These are phyloP conservation scores for Rhododendron griersonianum DNA, from an alignment of 148 eudicot species.

Conservation along the genomic window DNA sequence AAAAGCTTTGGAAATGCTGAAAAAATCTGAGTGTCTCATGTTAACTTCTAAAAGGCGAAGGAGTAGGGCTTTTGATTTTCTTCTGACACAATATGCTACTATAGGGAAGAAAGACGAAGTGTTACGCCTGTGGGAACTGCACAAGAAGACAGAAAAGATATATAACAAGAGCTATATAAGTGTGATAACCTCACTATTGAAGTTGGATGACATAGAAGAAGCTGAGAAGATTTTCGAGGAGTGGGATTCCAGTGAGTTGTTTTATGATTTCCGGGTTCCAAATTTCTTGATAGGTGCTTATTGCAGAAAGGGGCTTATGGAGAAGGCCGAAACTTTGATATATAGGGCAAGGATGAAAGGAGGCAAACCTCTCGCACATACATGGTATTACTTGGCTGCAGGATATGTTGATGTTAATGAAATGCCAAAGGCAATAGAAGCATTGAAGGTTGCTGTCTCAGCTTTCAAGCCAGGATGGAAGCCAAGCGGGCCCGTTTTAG, in stretches of 20 bases:
- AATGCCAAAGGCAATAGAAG: constrained; percentile 37
- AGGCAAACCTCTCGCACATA: constrained; percentile 20
- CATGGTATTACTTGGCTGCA: constrained; percentile 32
- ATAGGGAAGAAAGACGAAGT: constrained; percentile 41
- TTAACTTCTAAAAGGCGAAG: constrained; percentile 10
- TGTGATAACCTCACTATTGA: constrained; percentile 34
- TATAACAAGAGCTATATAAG: constrained; percentile 29
- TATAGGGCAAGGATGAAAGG: constrained; percentile 22
- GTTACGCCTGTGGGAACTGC: constrained; percentile 32
- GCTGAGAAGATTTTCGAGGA: constrained; percentile 39
- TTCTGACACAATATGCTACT: constrained; percentile 31
- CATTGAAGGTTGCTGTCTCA: constrained; percentile 24
- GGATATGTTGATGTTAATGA: constrained; percentile 26
- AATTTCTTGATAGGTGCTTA: constrained; percentile 32
- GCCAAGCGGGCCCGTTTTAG: constrained; percentile 13
- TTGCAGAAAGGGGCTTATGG: constrained; percentile 33
- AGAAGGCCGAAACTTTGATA: constrained; percentile 39
- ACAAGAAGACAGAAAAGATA: constrained; percentile 20
- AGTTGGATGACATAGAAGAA: constrained; percentile 32
- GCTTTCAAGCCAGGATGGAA: constrained; percentile 15
- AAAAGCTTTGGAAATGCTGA: constrained; percentile 27
- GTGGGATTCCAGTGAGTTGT: constrained; percentile 34
- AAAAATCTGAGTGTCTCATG: constrained; percentile 30
- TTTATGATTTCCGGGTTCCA: constrained; percentile 29
- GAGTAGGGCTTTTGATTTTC: constrained; percentile 16